These are phyloP conservation scores for Chenopodium formosanum DNA, from an alignment of 148 eudicot genomes.

Conservation along the genomic window DNA sequence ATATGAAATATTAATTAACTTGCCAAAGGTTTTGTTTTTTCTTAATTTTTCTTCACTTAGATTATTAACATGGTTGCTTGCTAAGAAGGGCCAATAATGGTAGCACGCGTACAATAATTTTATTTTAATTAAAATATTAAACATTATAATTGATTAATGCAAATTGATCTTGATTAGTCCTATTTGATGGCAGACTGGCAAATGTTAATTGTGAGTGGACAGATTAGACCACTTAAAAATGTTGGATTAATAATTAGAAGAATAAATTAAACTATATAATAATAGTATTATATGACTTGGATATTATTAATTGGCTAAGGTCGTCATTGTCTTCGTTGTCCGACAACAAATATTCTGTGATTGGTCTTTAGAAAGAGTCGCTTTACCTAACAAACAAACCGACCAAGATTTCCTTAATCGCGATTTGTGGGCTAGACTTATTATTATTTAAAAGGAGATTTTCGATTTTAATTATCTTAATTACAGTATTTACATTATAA, in stretches of 20 bases:
- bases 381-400: constrained; percentile 38
- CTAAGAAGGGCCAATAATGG: constrained; percentile 6
- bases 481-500: background rate
- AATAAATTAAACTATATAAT: background rate
- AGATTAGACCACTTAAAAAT: constrained; percentile 21
- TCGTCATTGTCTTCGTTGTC: constrained; percentile 22
- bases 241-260: background rate
- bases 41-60: background rate
- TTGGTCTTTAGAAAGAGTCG: constrained; percentile 21
- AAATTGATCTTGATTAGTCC: background rate
- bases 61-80: constrained; percentile 1
- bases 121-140: background rate
- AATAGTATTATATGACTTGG: constrained; percentile 2
- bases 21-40: too few species aligned
- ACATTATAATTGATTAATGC: background rate
- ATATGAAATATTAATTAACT: too few species aligned
- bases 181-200: background rate
- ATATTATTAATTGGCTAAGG: background rate
- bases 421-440: constrained; percentile 6
- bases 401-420: constrained; percentile 34
- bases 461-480: background rate
- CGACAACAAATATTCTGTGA: constrained; percentile 23
- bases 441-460: background rate
- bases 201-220: constrained; percentile 17
- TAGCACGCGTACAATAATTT: constrained; percentile 17